phyloP scores from a whole-genome alignment of 768 basidiomycete genomes.

The Chiua virens region DNA sequence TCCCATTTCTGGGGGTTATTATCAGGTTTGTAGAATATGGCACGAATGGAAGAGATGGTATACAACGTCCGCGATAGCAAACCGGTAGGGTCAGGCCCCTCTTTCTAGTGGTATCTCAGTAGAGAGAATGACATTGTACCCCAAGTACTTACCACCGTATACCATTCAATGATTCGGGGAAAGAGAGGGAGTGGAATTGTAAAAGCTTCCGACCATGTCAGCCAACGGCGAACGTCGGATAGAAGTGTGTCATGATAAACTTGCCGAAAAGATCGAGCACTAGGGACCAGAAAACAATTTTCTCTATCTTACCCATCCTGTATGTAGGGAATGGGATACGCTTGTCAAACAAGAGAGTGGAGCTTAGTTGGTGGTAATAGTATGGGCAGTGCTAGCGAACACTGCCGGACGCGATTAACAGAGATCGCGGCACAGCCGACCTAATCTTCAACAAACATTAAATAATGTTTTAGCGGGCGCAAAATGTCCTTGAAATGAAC shows the following conservation, averaged over 20 bases:
- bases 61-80: constrained; percentile 72
- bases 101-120: constrained; percentile 47
- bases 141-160: constrained; percentile 56
- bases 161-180: constrained; percentile 96
- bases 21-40: constrained; percentile 59
- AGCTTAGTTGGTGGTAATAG: too few relatives aligned
- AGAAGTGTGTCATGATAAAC: constrained; percentile 16
- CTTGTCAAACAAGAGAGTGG: too few relatives aligned
- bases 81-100: constrained; percentile 66
- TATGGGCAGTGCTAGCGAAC: too few relatives aligned
- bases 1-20: constrained; percentile 84
- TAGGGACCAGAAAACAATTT: constrained; percentile 85
- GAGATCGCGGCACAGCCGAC: too few relatives aligned
- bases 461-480: too few relatives aligned
- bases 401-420: too few relatives aligned
- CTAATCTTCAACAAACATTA: too few relatives aligned
- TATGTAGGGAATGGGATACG: too few relatives aligned
- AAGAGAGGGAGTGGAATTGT: constrained; percentile 96
- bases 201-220: constrained; percentile 57
- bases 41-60: constrained; percentile 65
- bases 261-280: constrained; percentile 82
- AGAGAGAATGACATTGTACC: not conserved
- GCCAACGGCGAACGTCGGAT: not conserved
- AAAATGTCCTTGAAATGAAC: too few relatives aligned
- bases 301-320: constrained; percentile 67